Evolutionary conservation across 179 eudicot genomes (phyloP).

Genomic region (Vitellaria paradoxa): DNA sequence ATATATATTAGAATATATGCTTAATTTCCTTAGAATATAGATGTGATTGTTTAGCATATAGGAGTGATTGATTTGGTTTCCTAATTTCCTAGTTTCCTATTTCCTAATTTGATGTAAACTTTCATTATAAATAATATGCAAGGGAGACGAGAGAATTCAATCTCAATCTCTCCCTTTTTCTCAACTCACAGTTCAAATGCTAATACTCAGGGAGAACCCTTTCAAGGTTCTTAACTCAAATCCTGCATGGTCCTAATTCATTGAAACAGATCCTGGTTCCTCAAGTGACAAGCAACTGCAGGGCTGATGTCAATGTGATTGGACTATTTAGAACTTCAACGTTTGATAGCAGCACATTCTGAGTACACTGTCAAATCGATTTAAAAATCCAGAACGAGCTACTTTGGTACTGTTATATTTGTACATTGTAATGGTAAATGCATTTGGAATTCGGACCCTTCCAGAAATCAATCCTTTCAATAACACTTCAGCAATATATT

Average conservation of each 20-base stretch:
- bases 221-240: background rate
- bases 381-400: background rate
- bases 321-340: background rate
- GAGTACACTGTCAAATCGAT: constrained; percentile 1
- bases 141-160: too few relatives aligned
- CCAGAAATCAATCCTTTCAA: background rate
- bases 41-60: too few relatives aligned
- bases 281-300: background rate
- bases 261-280: background rate
- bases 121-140: too few relatives aligned
- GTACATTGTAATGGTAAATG: background rate
- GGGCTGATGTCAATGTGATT: background rate
- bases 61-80: too few relatives aligned
- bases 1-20: too few relatives aligned
- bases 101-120: too few relatives aligned
- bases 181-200: background rate
- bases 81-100: too few relatives aligned
- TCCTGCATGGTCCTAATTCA: background rate
- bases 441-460: background rate
- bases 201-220: background rate
- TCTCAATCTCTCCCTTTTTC: too few relatives aligned
- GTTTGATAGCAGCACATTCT: background rate
- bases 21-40: too few relatives aligned
- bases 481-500: background rate
- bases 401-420: background rate